These are phyloP conservation scores for Aquanectria penicillioides DNA, from an alignment of 2,329 filamentous ascomycete genomes.

Conservation along the genomic window DNA sequence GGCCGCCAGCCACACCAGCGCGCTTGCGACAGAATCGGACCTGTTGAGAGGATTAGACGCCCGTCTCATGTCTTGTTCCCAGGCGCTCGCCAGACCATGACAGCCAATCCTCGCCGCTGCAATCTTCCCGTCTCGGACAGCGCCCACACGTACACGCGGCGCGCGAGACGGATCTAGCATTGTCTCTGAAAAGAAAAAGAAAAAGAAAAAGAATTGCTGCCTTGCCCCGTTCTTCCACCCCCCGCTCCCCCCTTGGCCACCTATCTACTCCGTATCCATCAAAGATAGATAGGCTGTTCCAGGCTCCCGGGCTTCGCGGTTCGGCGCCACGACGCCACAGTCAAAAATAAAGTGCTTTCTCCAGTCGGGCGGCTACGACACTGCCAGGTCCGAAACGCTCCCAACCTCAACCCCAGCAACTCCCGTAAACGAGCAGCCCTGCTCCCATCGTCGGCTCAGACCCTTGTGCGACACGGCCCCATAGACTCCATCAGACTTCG, in stretches of 20 bases:
- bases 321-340: background rate
- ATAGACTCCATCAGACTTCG: background rate
- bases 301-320: too few species aligned
- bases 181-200: background rate
- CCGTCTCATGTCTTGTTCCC: constrained; percentile 14
- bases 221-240: too few species aligned
- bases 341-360: constrained; percentile 9
- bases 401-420: constrained; percentile 4
- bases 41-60: constrained; percentile 35
- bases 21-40: constrained; percentile 32
- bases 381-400: constrained; percentile 30
- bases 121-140: constrained; percentile 10
- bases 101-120: constrained; percentile 29
- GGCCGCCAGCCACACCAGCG: constrained; percentile 22
- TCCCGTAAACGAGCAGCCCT: background rate
- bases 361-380: constrained; percentile 38
- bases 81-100: constrained; percentile 31
- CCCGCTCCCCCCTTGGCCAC: too few species aligned
- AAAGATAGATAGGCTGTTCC: too few species aligned
- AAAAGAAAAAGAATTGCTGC: background rate
- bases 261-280: too few species aligned
- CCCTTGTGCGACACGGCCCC: constrained; percentile 17
- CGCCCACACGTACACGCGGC: background rate
- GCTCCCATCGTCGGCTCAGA: background rate
- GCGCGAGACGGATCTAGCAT: background rate